These are phyloP conservation scores for Agaricus bisporus DNA, from an alignment of 768 basidiomycete species.

Conservation along the genomic window DNA sequence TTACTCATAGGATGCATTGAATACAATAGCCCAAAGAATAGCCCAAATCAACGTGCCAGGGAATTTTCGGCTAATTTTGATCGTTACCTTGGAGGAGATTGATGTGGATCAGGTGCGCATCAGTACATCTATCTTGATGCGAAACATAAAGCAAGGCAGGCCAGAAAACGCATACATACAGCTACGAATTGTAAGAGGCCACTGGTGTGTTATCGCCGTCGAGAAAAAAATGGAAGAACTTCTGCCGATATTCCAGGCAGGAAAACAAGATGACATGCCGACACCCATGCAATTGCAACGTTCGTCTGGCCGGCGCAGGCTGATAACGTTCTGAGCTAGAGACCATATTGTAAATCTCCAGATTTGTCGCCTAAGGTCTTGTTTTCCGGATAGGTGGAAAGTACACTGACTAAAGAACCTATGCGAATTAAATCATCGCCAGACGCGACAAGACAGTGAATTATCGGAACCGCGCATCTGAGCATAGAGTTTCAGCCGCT, in stretches of 20 bases:
- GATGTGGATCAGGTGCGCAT: not conserved
- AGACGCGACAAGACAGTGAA: constrained; percentile 70
- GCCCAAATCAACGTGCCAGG: constrained; percentile 62
- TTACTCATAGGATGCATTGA: constrained; percentile 15
- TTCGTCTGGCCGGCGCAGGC: constrained; percentile 79
- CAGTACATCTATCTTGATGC: not conserved
- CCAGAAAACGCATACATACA: not conserved
- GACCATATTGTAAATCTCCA: constrained; percentile 50
- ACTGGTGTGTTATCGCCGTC: not conserved
- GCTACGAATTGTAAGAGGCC: not conserved
- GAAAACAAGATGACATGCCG: not conserved
- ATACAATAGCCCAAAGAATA: constrained; percentile 66
- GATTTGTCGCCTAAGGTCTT: constrained; percentile 70
- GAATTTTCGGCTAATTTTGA: constrained; percentile 61
- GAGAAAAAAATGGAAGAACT: not conserved
- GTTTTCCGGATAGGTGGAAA: constrained; percentile 62
- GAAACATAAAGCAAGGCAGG: not conserved
- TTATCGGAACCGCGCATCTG: constrained; percentile 50
- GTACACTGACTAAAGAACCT: constrained; percentile 18
- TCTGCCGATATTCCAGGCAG: not conserved
- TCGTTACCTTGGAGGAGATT: constrained; percentile 36
- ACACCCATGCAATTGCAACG: constrained; percentile 56
- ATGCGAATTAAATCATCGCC: constrained; percentile 42
- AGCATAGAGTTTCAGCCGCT: constrained; percentile 6
- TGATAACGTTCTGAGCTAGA: constrained; percentile 52